Conservation (phyloP, 139 green algal genomes). For the Nannochloris sp. region DNA sequence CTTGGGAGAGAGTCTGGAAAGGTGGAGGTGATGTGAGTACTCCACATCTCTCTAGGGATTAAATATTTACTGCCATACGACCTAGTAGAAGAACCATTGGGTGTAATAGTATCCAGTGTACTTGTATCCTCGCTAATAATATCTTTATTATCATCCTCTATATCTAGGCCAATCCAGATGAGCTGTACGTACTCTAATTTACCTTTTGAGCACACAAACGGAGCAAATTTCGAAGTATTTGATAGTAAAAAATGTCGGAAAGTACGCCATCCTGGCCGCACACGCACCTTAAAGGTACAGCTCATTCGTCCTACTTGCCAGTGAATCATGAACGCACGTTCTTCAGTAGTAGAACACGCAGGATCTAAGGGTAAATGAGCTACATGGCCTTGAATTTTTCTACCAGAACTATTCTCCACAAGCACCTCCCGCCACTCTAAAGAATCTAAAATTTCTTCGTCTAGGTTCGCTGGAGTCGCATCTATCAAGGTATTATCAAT, state of each 20-base stretch:
- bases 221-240: conserved; percentile 8
- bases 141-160: neutral
- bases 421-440: conserved; percentile 18
- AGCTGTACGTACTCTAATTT: conserved; percentile 39
- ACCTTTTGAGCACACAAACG: conserved; percentile 34
- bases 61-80: neutral
- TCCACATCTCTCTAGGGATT: conserved; percentile 14
- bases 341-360: neutral
- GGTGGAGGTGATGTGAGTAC: conserved; percentile 15
- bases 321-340: conserved; percentile 18
- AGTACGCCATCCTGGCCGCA: conserved; percentile 22
- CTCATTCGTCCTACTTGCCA: conserved; percentile 18
- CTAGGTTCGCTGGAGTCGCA: neutral
- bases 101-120: neutral
- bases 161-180: conserved; percentile 30
- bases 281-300: conserved; percentile 28
- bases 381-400: conserved; percentile 11
- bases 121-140: conserved; percentile 1
- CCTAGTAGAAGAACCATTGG: neutral
- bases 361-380: conserved; percentile 10
- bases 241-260: conserved; percentile 15
- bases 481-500: conserved; percentile 37
- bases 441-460: conserved; percentile 6
- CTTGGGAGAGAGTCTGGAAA: conserved; percentile 22
- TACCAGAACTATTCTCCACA: conserved; percentile 14